Evolutionary conservation across 129 eudicot species (phyloP), one percentile per base, ranked within the genome.

Genomic region (Apium graveolens): DNA sequence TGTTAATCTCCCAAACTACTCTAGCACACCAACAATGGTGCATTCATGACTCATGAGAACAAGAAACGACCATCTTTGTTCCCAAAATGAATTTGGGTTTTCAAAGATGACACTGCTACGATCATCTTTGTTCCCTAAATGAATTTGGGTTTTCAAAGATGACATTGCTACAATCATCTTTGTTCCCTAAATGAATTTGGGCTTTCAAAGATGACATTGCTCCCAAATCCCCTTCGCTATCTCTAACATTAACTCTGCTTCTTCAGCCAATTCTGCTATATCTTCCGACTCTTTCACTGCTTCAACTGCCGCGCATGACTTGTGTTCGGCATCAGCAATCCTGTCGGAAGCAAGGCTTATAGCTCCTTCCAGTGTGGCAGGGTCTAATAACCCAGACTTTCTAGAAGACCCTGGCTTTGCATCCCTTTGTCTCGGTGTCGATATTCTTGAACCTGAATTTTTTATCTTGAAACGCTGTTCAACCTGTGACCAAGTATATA

Each of bases 271-370:
- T 49, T 71, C 81, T 27, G 83, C 62, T 39, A 83, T 41, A 51
- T 80, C 78, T 35, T 88, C 90, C 0, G 83, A 81, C 73, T 91
- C 90, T 78, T 66, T 41, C 43, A 83, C 82, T 1, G 91, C 87
- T 68, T 78, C 88, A 80, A 82, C 86, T 37, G 87, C 85, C 75
- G 55, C 37, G 27, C 35, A 78, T 11, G 81, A 63, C 76, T 60
- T 60, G 80, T 78, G 49, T 71, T 90, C 88, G 0, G 89, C 89
- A 14, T 81, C 86, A n/a, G 83, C 90, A 43, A 89, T 46, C 81
- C 48, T 45, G 39, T 73, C 70, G 21, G 84, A 83, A 43, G 88
- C 86, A 31, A 32, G 39, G 62, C n/a, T 69, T 49, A 84, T 76
- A 55, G 89, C 87, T 38, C 82, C 88, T 81, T 88, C 87, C 21